These are phyloP conservation scores for Tritrichomonas foetus DNA, from an alignment of 208 protist genomes.

Conservation along the genomic window DNA sequence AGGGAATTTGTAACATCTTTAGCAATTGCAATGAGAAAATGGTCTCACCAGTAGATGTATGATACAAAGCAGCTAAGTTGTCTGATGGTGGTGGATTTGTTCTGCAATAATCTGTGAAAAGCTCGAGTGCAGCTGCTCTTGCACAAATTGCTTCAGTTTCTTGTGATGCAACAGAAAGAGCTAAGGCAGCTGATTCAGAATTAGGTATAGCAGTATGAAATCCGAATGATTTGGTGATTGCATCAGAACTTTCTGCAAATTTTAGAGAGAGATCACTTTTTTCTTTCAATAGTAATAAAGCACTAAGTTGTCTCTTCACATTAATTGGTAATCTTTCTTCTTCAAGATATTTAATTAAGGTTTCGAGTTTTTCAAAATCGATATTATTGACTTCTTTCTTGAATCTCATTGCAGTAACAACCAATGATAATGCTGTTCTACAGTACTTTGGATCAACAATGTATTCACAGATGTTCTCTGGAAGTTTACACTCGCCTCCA, in stretches of 20 bases:
- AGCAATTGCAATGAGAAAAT: background rate
- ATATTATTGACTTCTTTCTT: background rate
- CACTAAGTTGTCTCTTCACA: background rate
- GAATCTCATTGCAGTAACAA: background rate
- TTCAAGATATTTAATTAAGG: background rate
- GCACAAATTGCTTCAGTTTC: constrained; percentile 33
- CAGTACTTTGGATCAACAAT: background rate
- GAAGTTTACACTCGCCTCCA: background rate
- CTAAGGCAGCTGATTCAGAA: background rate
- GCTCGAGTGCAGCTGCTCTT: background rate
- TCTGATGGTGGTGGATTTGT: background rate
- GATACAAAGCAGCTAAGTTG: background rate
- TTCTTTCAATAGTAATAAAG: background rate
- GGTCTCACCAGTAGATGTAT: background rate
- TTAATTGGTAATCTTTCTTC: background rate
- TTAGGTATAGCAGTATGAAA: background rate
- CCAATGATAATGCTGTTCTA: background rate
- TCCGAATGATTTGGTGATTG: background rate
- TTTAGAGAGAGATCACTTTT: background rate
- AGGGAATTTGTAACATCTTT: background rate
- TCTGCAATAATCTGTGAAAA: background rate
- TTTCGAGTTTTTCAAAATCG: background rate
- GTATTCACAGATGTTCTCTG: background rate
- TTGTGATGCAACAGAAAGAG: background rate
- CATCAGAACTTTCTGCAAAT: background rate